Evolutionary conservation across 75 land plant genomes (phyloP), one percentile per base, ranked within the genome.

Genomic region (Picea sitchensis): DNA sequence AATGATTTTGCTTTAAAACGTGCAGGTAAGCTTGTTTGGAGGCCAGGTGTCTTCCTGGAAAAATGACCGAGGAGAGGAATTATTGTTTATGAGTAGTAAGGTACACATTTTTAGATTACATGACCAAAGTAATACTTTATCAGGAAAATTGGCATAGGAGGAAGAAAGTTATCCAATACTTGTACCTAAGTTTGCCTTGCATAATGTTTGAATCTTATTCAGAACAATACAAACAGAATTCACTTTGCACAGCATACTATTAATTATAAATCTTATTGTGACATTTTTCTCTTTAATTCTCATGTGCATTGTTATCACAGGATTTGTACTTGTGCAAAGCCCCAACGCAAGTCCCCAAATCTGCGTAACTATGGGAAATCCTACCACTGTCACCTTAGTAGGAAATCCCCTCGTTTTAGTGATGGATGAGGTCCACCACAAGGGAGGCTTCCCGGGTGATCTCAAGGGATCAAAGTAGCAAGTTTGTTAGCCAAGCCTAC

Each of bases 1-100:
- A 59, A 57, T 78, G 21, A 44, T 58, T 58, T 75, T 41, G 58
- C 30, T 76, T 61, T 38, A 51, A 32, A 32, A 2, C 36, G 75
- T 90, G 38, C 85, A 95, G 96, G 86, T 95, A 57, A 88, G 93
- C 82, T 87, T 95, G 81, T 86, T 87, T 72, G 98, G 98, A 67
- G 98, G 98, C 21, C 98, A 93, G 62, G 90, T 95, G 2, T 85
- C 87, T 26, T 95, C 98, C 13, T 95, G 98, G 98, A 90, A 90
- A 80, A 95, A 93, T 86, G 96, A 91, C 36, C 77, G 82, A 57
- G 94, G 96, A 36, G 98, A 94, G 65, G 97, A 94, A 82, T 87
- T 94, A 9, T 81, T 94, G 4, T 94, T 94, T 75, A 85, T 88
- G 18, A 95, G 96, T 82, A 91, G 89, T 77, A 95, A 95, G 92